Base-by-base conservation (phyloP, 2,329 filamentous ascomycete genomes). In the Aspergillus japonicus region DNA sequence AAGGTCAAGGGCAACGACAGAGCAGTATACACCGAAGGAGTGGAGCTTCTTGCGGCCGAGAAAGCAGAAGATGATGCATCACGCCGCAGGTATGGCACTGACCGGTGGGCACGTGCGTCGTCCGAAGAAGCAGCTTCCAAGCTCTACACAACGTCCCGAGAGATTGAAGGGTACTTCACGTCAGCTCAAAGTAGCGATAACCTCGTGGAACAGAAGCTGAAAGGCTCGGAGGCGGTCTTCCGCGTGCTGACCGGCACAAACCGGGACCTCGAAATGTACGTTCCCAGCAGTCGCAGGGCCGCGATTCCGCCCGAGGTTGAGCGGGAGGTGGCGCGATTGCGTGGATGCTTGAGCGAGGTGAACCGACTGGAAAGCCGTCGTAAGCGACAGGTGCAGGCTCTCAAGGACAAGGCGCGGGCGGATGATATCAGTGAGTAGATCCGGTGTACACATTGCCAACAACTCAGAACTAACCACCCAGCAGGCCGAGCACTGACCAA, bases 121-220 rank as follows among this genome's bases (percentile, higher is more conserved):
- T 91, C 91, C 4, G 84, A 86, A 35, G 80, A 82, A 19, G 93
- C 94, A 24, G 85, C 87, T 12, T 78, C 75, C 4, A 92, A 92
- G 71, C 81, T 96, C 1, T 94, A 91, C 81, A 83, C 82, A 2
- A 88, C 91, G 57, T 87, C 89, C 3, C 82, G 78, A 2, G 92
- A 96, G 68, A 93, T 97, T 44, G 89, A 92, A 44, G 89, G 90
- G 3, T 98, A 97, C 76, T 89, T 99, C 66, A 87, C 88, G 59
- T 87, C 85, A 52, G 88, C 88, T 0, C 83, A 83, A 42, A 86
- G 82, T 60, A 89, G 85, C 61, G 89, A 91, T 69, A 82, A 83
- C 47, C 78, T 89, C 2, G 90, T 96, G 2, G 86, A 89, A 62
- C 86, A 88, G 3, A 97, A 96, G 74, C 87, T 96, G 57, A 85